Evolutionary conservation across 2,329 filamentous ascomycete genomes (phyloP).

Genomic region (Arthrinium puccinioides): DNA sequence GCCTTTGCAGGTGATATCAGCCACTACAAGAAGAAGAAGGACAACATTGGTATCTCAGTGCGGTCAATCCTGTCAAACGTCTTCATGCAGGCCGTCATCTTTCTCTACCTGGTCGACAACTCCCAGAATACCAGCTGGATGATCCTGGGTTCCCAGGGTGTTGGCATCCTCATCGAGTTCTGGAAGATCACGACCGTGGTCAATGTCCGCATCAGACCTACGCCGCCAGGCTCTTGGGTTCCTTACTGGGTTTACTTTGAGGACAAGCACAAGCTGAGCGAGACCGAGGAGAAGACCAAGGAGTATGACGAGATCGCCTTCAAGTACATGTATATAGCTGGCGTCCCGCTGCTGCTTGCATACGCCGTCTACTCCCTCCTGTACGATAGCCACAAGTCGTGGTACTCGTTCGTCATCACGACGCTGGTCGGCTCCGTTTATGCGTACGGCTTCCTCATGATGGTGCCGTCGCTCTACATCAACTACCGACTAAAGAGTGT

Average conservation of each 20-base stretch:
- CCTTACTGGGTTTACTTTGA: constrained; percentile 82
- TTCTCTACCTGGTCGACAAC: constrained; percentile 95
- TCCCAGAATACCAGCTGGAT: constrained; percentile 98
- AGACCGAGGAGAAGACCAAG: constrained; percentile 95
- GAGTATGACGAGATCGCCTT: constrained; percentile 98
- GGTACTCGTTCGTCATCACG: constrained; percentile 94
- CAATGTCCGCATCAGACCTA: constrained; percentile 71
- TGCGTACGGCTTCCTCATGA: constrained; percentile 98
- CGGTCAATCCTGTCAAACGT: constrained; percentile 95
- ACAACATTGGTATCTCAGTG: constrained; percentile 93
- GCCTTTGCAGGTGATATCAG: constrained; percentile 97
- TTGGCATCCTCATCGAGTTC: constrained; percentile 62
- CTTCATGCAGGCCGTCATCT: constrained; percentile 94
- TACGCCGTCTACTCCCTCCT: constrained; percentile 88
- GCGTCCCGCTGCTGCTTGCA: constrained; percentile 79
- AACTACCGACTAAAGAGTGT: constrained; percentile 96
- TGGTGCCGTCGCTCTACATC: constrained; percentile 96
- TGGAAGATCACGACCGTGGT: constrained; percentile 98
- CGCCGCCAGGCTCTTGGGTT: constrained; percentile 59
- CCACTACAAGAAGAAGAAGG: constrained; percentile 99
- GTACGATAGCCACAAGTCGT: constrained; percentile 94
- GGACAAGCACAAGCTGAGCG: constrained; percentile 92
- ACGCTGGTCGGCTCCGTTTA: constrained; percentile 95
- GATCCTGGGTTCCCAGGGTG: constrained; percentile 89
- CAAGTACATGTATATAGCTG: constrained; percentile 89